These are phyloP conservation scores for Aspergillus uvarum DNA, from an alignment of 2,329 filamentous ascomycete genomes.

Conservation along the genomic window DNA sequence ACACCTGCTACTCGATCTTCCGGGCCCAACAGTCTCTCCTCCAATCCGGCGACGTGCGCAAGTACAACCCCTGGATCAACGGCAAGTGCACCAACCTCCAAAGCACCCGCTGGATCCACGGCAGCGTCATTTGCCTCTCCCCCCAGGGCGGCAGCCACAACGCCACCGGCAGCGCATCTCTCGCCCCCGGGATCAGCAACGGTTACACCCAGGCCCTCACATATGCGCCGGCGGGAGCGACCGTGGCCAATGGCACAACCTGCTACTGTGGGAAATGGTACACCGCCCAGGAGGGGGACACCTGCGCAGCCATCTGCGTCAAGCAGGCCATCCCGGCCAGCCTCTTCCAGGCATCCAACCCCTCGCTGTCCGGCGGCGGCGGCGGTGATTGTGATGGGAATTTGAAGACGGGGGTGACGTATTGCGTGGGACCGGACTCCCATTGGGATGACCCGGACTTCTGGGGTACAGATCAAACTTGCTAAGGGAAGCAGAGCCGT, in stretches of 20 bases:
- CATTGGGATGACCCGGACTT: slow-evolving; percentile 6
- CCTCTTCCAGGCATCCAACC: slow-evolving; percentile 21
- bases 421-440: slow-evolving; percentile 17
- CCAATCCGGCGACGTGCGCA: slow-evolving; percentile 2
- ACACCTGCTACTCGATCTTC: slow-evolving; percentile 10
- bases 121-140: slow-evolving; percentile 16
- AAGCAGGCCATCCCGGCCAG: slow-evolving; percentile 12
- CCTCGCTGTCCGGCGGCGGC: slow-evolving; percentile 20
- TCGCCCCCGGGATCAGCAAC: neutral
- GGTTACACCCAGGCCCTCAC: slow-evolving; percentile 2
- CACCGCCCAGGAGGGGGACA: slow-evolving; percentile 13
- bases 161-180: neutral
- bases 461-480: too few relatives aligned
- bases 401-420: slow-evolving; percentile 14
- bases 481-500: too few relatives aligned
- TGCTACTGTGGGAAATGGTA: slow-evolving; percentile 23
- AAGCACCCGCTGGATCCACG: slow-evolving; percentile 3
- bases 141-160: slow-evolving; percentile 12
- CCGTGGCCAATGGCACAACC: slow-evolving; percentile 20
- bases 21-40: neutral
- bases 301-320: slow-evolving; percentile 22
- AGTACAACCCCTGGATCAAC: slow-evolving; percentile 22
- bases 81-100: slow-evolving; percentile 19
- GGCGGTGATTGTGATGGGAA: slow-evolving; percentile 9
- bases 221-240: slow-evolving; percentile 17